Percentiles rank a stretch among this genome's conserved stretches.
phyloP scores from a whole-genome alignment of 164 flowering plant genomes.

The Nymphaea thermarum region DNA sequence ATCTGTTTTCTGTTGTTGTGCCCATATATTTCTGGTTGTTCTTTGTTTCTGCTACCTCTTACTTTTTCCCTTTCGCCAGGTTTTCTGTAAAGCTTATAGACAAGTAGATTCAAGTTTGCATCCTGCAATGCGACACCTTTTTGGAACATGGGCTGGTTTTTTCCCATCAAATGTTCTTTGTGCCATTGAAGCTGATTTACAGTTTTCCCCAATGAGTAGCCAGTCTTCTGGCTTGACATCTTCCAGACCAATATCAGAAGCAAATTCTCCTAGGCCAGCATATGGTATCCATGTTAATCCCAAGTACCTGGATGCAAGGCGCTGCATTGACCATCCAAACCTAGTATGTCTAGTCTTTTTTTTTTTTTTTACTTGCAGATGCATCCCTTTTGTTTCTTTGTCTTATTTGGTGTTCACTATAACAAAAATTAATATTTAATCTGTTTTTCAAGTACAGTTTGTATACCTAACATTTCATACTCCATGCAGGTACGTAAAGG shows the following conservation, averaged over 20 bases:
- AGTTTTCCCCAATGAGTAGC: slow-evolving; percentile 32
- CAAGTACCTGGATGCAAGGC: slow-evolving; percentile 66
- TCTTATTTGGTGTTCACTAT: background rate
- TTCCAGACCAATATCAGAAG: slow-evolving; percentile 40
- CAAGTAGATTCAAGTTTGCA: slow-evolving; percentile 54
- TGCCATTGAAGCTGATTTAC: slow-evolving; percentile 51
- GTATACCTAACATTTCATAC: background rate
- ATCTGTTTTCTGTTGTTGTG: background rate
- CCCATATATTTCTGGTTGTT: background rate
- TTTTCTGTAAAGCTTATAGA: slow-evolving; percentile 75
- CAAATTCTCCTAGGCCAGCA: slow-evolving; percentile 52
- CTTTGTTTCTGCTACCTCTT: background rate
- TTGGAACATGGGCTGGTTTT: slow-evolving; percentile 85
- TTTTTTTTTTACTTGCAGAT: background rate
- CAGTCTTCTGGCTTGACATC: slow-evolving; percentile 34
- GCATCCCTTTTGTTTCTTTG: background rate
- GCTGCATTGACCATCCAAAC: slow-evolving; percentile 39
- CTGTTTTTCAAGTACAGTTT: too few species aligned
- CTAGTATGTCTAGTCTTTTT: slow-evolving; percentile 32
- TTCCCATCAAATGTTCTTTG: slow-evolving; percentile 60
- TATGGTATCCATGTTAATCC: slow-evolving; percentile 98
- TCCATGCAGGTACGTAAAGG: slow-evolving; percentile 10
- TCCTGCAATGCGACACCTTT: slow-evolving; percentile 80
- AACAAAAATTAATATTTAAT: too few species aligned
- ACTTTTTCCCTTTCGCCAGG: slow-evolving; percentile 29